Evolutionary conservation across 2,329 filamentous ascomycete genomes (phyloP), one percentile per base, ranked within the genome.

Genomic region (Colletotrichum sp.): DNA sequence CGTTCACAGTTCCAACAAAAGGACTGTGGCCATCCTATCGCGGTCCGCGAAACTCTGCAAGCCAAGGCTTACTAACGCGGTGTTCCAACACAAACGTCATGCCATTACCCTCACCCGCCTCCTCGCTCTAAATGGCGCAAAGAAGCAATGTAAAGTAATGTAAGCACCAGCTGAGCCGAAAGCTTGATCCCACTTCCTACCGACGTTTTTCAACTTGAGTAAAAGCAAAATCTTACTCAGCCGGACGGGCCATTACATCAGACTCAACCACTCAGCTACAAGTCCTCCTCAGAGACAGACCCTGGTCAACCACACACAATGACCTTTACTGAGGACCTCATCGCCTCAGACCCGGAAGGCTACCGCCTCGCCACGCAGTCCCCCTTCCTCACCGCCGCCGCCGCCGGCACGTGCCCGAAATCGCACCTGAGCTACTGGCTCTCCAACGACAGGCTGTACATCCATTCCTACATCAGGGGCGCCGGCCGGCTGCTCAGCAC

Each of bases 371-470:
- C 93, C 13, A 95, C 93, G 0, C 92, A 93, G 76, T 89, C 92
- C 70, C 88, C 91, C 0, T 95, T 95, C 84, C 90, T 95, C 68
- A 87, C 86, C 13, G 88, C 91, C 64, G 93, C 93, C 8, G 93
- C 93, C 16, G 87, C 88, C 71, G 93, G 94, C 26, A 90, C 88
- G 0, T 85, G 94, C 21, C 85, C 90, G 21, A 91, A 91, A 65
- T 80, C 86, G 1, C 84, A 87, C 2, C 86, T 95, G 13, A 89
- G 90, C 24, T 88, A 89, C 82, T 95, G 94, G 94, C 90, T 95
- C 59, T 90, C 92, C 15, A 93, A 95, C 83, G 93, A 95, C 83
- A 88, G 92, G 10, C 89, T 95, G 75, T 94, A 95, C 84, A 92
- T 93, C 39, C 92, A 94, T 78, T 90, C 91, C 67, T 94, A 95